Evolutionary conservation across 108 stramenopile species (phyloP).

Genomic region (Epithemia pelagica): DNA sequence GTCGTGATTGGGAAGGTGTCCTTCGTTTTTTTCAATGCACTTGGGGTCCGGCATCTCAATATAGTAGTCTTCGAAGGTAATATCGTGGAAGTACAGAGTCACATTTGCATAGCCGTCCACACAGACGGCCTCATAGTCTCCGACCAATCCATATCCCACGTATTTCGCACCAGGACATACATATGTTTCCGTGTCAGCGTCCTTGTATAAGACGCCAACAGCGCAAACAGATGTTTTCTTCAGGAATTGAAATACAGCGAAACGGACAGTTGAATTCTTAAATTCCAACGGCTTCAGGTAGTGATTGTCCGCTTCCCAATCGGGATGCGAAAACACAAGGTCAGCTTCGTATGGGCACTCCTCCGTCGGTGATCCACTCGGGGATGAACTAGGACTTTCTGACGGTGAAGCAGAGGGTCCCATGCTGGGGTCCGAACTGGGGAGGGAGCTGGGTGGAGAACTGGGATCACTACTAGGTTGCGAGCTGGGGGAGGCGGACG

Average conservation of each 20-base stretch:
- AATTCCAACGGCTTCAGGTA: neutral
- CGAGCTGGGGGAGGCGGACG: neutral
- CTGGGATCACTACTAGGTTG: neutral
- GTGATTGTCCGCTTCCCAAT: neutral
- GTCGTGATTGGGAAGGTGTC: neutral
- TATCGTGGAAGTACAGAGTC: neutral
- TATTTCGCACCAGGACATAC: neutral
- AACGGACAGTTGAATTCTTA: neutral
- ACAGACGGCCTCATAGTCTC: neutral
- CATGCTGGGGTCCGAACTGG: neutral
- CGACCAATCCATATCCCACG: neutral
- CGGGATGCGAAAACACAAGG: neutral
- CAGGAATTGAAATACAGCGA: neutral
- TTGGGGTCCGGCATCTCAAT: neutral
- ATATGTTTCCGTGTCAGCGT: neutral
- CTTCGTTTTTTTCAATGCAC: neutral
- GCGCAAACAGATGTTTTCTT: neutral
- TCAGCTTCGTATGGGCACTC: neutral
- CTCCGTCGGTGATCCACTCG: neutral
- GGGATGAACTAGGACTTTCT: neutral
- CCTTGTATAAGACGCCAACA: neutral
- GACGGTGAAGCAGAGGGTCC: neutral
- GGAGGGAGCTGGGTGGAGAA: neutral
- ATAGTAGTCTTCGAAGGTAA: neutral
- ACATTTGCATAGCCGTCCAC: neutral